Evolutionary conservation across 805 yeast genomes (phyloP).

Genomic region (Teunomyces panamensis): DNA sequence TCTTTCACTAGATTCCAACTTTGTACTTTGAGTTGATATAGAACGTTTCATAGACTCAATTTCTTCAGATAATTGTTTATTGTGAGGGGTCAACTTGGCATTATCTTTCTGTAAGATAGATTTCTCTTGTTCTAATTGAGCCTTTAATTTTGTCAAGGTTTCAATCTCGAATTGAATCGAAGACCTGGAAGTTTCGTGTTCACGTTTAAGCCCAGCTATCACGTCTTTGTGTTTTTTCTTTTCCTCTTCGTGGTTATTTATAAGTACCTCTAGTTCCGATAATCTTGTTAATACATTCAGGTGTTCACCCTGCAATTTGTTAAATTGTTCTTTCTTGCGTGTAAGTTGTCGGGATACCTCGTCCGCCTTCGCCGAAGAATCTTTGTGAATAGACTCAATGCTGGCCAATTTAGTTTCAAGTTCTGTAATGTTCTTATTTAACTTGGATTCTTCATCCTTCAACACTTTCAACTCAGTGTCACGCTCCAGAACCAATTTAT

Average conservation of each 20-base stretch:
- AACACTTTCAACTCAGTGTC: constrained; percentile 44
- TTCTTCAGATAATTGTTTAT: constrained; percentile 11
- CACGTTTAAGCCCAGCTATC: constrained; percentile 8
- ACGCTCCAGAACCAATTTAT: constrained; percentile 40
- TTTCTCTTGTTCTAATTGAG: not conserved
- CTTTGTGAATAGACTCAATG: constrained; percentile 28
- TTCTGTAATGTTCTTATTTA: constrained; percentile 25
- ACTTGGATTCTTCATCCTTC: constrained; percentile 36
- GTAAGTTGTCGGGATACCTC: constrained; percentile 9
- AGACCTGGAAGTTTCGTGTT: constrained; percentile 6
- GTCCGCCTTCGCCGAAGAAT: constrained; percentile 24
- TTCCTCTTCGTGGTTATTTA: constrained; percentile 8
- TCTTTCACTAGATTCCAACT: constrained; percentile 9
- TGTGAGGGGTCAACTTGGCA: constrained; percentile 7
- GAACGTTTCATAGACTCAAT: constrained; percentile 11
- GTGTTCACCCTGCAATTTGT: constrained; percentile 9
- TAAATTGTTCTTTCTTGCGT: constrained; percentile 8
- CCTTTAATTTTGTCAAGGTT: constrained; percentile 8
- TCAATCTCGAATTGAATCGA: constrained; percentile 6
- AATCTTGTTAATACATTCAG: constrained; percentile 2
- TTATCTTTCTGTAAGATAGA: constrained; percentile 10
- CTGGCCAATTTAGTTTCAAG: constrained; percentile 26
- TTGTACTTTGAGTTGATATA: constrained; percentile 9
- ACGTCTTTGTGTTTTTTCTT: constrained; percentile 8
- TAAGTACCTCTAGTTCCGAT: constrained; percentile 5